A percentile compares a stretch with the other conserved stretches of the same genome.
Evolutionary conservation across 192 early-diverging fungal species (phyloP).

Genomic region (Spinellus fusiger): DNA sequence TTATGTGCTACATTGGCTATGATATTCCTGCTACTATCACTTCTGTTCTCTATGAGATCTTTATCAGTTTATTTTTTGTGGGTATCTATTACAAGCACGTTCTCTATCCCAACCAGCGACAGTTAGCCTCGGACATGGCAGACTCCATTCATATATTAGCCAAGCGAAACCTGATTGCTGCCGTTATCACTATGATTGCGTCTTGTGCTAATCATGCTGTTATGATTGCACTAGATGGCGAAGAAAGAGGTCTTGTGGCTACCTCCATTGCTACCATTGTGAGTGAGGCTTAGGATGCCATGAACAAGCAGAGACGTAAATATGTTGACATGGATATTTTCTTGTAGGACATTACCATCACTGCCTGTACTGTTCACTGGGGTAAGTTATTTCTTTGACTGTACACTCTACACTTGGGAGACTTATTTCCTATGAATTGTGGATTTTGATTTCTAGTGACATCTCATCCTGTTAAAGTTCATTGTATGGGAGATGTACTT

Average conservation of each 20-base stretch:
- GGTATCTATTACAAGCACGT: conserved; percentile 5
- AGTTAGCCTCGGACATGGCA: conserved; percentile 13
- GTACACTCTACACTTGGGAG: background rate
- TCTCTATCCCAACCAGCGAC: conserved; percentile 10
- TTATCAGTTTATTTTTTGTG: conserved; percentile 4
- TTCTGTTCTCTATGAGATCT: conserved; percentile 14
- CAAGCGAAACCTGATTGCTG: conserved; percentile 34
- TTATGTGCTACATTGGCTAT: conserved; percentile 18
- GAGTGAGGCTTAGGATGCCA: background rate
- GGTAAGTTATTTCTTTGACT: background rate
- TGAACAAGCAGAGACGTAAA: background rate
- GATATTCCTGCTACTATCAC: conserved; percentile 12
- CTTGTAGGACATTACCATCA: conserved; percentile 3
- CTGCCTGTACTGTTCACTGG: conserved; percentile 4
- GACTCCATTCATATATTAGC: conserved; percentile 18
- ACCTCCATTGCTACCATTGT: conserved; percentile 32
- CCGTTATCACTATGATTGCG: conserved; percentile 29
- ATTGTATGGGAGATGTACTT: conserved; percentile 6
- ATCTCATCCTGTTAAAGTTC: conserved; percentile 20
- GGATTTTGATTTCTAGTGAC: conserved; percentile 1
- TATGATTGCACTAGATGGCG: conserved; percentile 31
- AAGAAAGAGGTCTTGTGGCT: conserved; percentile 36
- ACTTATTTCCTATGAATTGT: background rate
- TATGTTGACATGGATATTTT: background rate
- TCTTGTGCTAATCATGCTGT: conserved; percentile 32